Evolutionary conservation across 2,329 filamentous ascomycete genomes (phyloP), one percentile per base, ranked within the genome.

Genomic region (Furcasterigmium sp.): DNA sequence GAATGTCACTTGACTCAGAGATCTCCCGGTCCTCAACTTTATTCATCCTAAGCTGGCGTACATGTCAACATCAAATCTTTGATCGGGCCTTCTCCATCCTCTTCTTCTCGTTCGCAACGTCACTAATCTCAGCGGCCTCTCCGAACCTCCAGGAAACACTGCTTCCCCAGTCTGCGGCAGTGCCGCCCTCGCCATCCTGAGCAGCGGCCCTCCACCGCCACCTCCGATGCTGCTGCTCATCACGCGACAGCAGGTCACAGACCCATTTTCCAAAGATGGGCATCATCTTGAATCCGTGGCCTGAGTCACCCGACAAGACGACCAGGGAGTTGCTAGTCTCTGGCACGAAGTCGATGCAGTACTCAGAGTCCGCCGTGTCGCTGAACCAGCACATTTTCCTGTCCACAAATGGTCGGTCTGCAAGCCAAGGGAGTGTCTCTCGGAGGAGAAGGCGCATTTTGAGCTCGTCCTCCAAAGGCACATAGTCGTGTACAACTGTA

Each of bases 221-320:
- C 32, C 15, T n/a, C 32, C 18, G 32, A 17, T 18, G 14, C 32
- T 35, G 32, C 32, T 35, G 32, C 32, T 35, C 32, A 5, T 15
- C 32, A 8, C 32, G 32, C 11, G n/a, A 5, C n/a, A 82, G 40
- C 5, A 81, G 50, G 10, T 69, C 62, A 35, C 58, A 63, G 2
- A 80, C 69, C 67, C 74, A 82, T n/a, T 61, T 56, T 0, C 79
- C 78, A n/a, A 78, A 62, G 19, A 80, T 69, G 0, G 77, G 78
- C 38, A 82, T 70, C 70, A 82, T 77, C 59, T 83, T 82, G 56
- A 82, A 82, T 0, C 72, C 76, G 53, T 83, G 78, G 0, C 78
- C 79, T 1, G 78, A 82, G 52, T 82, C 79, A 0, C 78, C 79
- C 0, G 75, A 72, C 3, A 76, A 48, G 0, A 80, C 53, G 3